These are phyloP conservation scores for Chlamydomonas schloesseri DNA, from an alignment of 139 green algal species.

Conservation along the genomic window DNA sequence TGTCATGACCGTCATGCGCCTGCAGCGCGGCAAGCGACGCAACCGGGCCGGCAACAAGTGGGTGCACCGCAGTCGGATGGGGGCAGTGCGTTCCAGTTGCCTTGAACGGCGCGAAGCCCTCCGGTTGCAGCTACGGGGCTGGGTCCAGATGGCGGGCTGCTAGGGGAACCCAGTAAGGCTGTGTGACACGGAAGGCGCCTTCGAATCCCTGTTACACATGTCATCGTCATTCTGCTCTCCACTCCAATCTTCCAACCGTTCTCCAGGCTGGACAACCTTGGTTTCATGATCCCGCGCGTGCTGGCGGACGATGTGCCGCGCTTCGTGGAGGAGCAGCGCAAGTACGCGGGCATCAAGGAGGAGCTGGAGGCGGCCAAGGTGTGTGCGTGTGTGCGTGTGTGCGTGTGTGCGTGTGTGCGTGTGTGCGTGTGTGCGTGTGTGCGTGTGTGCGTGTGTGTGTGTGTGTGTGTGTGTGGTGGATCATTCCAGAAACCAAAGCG, in stretches of 20 bases:
- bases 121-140: no score
- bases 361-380: conserved; percentile 41
- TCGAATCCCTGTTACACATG: no score
- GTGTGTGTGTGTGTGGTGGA: no score
- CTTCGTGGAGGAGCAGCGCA: conserved; percentile 47
- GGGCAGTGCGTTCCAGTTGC: no score
- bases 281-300: conserved; percentile 37
- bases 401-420: no score
- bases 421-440: no score
- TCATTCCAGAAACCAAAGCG: no score
- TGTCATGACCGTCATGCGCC: conserved; percentile 12
- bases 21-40: conserved; percentile 25
- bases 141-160: no score
- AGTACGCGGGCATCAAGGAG: conserved; percentile 32
- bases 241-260: background rate
- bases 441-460: background rate
- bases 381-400: background rate
- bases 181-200: no score
- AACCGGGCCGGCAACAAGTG: conserved; percentile 21
- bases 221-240: no score
- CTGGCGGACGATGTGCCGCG: conserved; percentile 35
- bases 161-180: no score
- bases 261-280: conserved; percentile 38
- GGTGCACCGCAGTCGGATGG: background rate
- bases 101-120: no score